Percentiles rank a stretch among this genome's conserved stretches.
Evolutionary conservation across 305 asterid genomes (phyloP).

Genomic region (Plantago lanceolata): DNA sequence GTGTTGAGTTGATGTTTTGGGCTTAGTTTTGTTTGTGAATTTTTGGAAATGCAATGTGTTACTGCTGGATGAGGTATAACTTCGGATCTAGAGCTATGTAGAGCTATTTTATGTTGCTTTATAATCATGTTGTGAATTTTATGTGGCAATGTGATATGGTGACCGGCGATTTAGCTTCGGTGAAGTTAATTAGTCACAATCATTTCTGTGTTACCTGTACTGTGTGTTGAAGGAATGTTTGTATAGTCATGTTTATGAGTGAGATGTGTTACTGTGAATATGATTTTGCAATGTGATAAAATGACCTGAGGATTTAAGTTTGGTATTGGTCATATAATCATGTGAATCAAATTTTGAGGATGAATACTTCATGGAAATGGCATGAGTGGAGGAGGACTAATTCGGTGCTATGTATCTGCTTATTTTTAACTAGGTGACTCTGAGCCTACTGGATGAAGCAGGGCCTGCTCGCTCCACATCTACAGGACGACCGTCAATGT

Average conservation of each 20-base stretch:
- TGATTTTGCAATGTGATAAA: not conserved
- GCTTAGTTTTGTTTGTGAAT: slow-evolving; percentile 11
- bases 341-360: not conserved
- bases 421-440: slow-evolving; percentile 38
- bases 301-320: not conserved
- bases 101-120: too few species aligned
- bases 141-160: not conserved
- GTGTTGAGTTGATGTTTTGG: slow-evolving; percentile 8
- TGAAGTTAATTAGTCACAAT: not conserved
- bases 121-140: not conserved
- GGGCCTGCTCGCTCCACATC: slow-evolving; percentile 68
- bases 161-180: too few species aligned
- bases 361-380: slow-evolving; percentile 1
- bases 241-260: not conserved
- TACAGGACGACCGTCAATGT: slow-evolving; percentile 69
- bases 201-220: not conserved
- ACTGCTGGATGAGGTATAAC: not conserved
- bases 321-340: not conserved
- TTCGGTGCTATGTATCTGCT: slow-evolving; percentile 17
- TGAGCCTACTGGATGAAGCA: slow-evolving; percentile 48
- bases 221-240: not conserved
- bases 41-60: slow-evolving; percentile 6
- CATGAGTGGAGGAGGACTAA: not conserved
- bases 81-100: too few species aligned
- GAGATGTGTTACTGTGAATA: not conserved